These are phyloP conservation scores for Tieghemostelium lacteum DNA, from an alignment of 78 protist genomes.

Conservation along the genomic window DNA sequence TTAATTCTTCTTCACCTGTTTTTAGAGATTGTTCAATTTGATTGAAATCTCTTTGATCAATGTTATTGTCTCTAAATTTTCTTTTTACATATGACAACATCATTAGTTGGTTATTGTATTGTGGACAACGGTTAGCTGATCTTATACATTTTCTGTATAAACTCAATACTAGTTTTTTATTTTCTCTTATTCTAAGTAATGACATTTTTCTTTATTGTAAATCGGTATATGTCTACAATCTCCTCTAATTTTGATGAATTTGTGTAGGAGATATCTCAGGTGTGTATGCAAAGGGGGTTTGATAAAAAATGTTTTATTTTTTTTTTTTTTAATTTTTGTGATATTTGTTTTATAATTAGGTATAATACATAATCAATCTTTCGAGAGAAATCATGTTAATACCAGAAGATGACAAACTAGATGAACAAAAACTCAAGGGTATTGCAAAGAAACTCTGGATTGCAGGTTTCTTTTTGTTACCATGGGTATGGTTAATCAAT, in stretches of 20 bases:
- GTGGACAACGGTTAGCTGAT: conserved; percentile 57
- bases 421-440: conserved; percentile 42
- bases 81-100: conserved; percentile 29
- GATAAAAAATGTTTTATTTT: too few relatives aligned
- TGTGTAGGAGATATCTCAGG: too few relatives aligned
- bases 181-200: conserved; percentile 66
- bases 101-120: conserved; percentile 44
- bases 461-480: conserved; percentile 59
- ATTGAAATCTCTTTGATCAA: conserved; percentile 45
- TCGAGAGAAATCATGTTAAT: conserved; percentile 53
- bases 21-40: conserved; percentile 12
- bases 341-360: too few relatives aligned
- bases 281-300: too few relatives aligned
- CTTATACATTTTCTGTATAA: conserved; percentile 52
- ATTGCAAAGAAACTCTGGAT: conserved; percentile 72
- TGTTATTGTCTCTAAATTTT: conserved; percentile 37
- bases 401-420: conserved; percentile 60
- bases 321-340: too few relatives aligned
- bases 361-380: too few relatives aligned
- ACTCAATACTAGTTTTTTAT: conserved; percentile 51
- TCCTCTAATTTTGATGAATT: too few relatives aligned
- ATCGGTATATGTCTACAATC: too few relatives aligned
- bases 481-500: conserved; percentile 17
- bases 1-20: conserved; percentile 76
- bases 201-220: too few relatives aligned